A percentile compares a stretch with the other conserved stretches of the same genome.
phyloP scores from a whole-genome alignment of 805 yeast genomes.

The Phaffomyces thermotolerans region DNA sequence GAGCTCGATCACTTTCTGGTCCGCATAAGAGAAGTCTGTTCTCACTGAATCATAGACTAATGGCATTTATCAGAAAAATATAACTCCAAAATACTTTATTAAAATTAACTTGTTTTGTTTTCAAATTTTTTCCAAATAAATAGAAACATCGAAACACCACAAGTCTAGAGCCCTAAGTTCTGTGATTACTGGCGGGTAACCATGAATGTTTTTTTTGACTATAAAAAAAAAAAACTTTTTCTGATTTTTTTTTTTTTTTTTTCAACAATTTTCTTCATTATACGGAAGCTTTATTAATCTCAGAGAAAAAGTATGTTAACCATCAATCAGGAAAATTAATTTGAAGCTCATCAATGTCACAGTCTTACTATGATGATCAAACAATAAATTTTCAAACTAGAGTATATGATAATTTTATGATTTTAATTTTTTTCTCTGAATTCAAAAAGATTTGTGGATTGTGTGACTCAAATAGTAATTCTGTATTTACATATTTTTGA shows the following conservation, averaged over 20 bases:
- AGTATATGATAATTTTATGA: slow-evolving; percentile 55
- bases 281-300: background rate
- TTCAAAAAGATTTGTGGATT: background rate
- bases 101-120: background rate
- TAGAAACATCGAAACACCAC: background rate
- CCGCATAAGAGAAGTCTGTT: background rate
- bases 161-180: too few relatives aligned
- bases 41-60: slow-evolving; percentile 10
- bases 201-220: background rate
- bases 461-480: background rate
- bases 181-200: background rate
- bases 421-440: slow-evolving; percentile 30
- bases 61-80: slow-evolving; percentile 5
- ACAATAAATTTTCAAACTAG: slow-evolving; percentile 47
- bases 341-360: background rate
- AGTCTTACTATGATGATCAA: slow-evolving; percentile 21
- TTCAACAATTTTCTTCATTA: background rate
- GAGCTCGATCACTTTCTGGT: slow-evolving; percentile 8
- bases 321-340: background rate
- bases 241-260: background rate
- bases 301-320: slow-evolving; percentile 6
- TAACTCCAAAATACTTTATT: too few relatives aligned
- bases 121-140: background rate
- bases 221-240: slow-evolving; percentile 1
- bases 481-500: too few relatives aligned